Percentiles rank a stretch among this genome's conserved stretches.
Evolutionary conservation across 2,329 filamentous ascomycete species (phyloP).

Genomic region (Salinomyces thailandicus): DNA sequence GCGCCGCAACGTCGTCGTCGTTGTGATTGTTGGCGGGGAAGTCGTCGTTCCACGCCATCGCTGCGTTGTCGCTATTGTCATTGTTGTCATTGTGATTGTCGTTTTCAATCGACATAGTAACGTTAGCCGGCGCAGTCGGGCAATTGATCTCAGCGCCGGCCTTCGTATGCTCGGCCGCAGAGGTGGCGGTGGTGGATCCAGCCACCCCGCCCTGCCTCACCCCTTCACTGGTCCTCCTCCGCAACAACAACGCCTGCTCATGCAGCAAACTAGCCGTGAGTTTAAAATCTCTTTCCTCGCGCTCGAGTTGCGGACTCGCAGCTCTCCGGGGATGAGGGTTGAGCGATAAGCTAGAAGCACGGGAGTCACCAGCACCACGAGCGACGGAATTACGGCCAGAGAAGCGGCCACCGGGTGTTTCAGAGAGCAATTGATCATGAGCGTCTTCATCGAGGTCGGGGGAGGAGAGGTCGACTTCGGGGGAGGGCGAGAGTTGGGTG

Average conservation of each 20-base stretch:
- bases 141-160: too few relatives aligned
- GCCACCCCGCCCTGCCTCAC: too few relatives aligned
- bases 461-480: slow-evolving; percentile 83
- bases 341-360: slow-evolving; percentile 34
- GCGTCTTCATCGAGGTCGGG: slow-evolving; percentile 71
- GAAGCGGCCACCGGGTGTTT: slow-evolving; percentile 55
- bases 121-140: too few relatives aligned
- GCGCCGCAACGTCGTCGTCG: too few relatives aligned
- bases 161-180: too few relatives aligned
- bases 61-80: too few relatives aligned
- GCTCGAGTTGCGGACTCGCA: slow-evolving; percentile 81
- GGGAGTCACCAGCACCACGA: slow-evolving; percentile 27
- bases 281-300: slow-evolving; percentile 93
- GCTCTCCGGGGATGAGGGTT: slow-evolving; percentile 60
- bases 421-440: slow-evolving; percentile 42
- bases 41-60: too few relatives aligned
- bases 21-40: too few relatives aligned
- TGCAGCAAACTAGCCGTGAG: slow-evolving; percentile 82
- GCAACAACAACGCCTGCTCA: slow-evolving; percentile 42
- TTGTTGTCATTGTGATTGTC: slow-evolving; percentile 36
- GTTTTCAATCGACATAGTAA: slow-evolving; percentile 32
- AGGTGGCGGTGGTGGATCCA: too few relatives aligned
- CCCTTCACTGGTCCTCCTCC: too few relatives aligned
- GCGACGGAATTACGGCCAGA: slow-evolving; percentile 35
- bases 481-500: slow-evolving; percentile 70